Evolutionary conservation across 1,284 basidiomycete genomes (phyloP).

Genomic region (Jaminaea rosea): DNA sequence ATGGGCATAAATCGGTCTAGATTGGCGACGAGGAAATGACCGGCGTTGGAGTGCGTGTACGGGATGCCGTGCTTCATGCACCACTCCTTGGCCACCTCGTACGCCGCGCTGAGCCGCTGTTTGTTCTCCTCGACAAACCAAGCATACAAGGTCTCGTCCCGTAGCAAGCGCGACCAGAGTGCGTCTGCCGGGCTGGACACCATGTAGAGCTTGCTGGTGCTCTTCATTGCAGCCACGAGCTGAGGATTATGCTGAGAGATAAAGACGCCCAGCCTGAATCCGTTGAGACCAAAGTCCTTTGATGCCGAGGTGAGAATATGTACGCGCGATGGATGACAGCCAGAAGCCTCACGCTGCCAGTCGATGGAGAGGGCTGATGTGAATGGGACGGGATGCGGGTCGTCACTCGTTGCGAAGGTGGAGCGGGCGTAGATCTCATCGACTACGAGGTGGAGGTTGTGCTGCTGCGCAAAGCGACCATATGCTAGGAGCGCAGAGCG

Average conservation of each 20-base stretch:
- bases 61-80: slow-evolving; percentile 7
- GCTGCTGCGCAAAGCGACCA: slow-evolving; percentile 8
- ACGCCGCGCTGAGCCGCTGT: slow-evolving; percentile 7
- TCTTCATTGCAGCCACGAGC: slow-evolving; percentile 23
- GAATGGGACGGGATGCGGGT: slow-evolving; percentile 4
- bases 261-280: slow-evolving; percentile 29
- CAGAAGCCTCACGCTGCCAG: slow-evolving; percentile 7
- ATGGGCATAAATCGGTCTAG: slow-evolving; percentile 71
- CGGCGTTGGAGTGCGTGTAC: slow-evolving; percentile 13
- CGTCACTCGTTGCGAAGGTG: slow-evolving; percentile 6
- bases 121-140: slow-evolving; percentile 55
- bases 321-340: slow-evolving; percentile 33
- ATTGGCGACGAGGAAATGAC: slow-evolving; percentile 61
- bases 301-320: slow-evolving; percentile 28
- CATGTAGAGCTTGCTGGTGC: slow-evolving; percentile 25
- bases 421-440: slow-evolving; percentile 13
- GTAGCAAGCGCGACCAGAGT: slow-evolving; percentile 34
- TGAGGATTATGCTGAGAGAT: slow-evolving; percentile 28
- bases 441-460: slow-evolving; percentile 11
- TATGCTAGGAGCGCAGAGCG: slow-evolving; percentile 7
- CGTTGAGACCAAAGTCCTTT: slow-evolving; percentile 37
- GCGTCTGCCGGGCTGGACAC: slow-evolving; percentile 53
- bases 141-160: slow-evolving; percentile 9
- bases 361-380: slow-evolving; percentile 12
- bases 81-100: slow-evolving; percentile 10